Conservation (phyloP, 176 grass and related monocot species). For the Coix lacrymajobi region DNA sequence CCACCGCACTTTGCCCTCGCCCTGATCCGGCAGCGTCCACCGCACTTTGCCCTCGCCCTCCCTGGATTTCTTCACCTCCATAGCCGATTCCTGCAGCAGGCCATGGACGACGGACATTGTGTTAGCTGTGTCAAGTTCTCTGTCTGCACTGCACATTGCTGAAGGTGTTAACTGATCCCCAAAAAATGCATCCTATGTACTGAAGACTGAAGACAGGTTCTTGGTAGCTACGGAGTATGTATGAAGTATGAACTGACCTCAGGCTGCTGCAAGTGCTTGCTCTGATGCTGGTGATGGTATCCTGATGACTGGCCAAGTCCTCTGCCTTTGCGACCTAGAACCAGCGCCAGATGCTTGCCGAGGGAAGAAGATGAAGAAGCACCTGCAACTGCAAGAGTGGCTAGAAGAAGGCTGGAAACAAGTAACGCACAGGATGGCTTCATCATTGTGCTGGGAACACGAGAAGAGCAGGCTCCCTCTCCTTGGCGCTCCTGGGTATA, state of each 20-base stretch:
- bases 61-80: not conserved
- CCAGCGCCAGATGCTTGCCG: not conserved
- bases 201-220: too few relatives aligned
- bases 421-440: slow-evolving; percentile 14
- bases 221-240: too few relatives aligned
- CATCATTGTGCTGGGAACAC: slow-evolving; percentile 18
- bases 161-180: too few relatives aligned
- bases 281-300: slow-evolving; percentile 1
- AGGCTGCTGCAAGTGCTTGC: not conserved
- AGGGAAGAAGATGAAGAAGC: not conserved
- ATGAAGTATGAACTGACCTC: slow-evolving; percentile 26
- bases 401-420: slow-evolving; percentile 11
- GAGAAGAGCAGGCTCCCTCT: too few relatives aligned
- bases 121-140: too few relatives aligned
- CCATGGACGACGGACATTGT: too few relatives aligned
- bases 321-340: slow-evolving; percentile 43
- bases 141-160: too few relatives aligned
- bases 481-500: too few relatives aligned
- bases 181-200: too few relatives aligned
- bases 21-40: too few relatives aligned
- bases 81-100: not conserved
- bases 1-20: not conserved
- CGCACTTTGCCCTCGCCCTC: not conserved
- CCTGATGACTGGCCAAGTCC: not conserved
- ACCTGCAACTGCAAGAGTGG: not conserved